These are phyloP conservation scores for Macrolepiota dolichaula DNA, from an alignment of 768 basidiomycete species.

Conservation along the genomic window DNA sequence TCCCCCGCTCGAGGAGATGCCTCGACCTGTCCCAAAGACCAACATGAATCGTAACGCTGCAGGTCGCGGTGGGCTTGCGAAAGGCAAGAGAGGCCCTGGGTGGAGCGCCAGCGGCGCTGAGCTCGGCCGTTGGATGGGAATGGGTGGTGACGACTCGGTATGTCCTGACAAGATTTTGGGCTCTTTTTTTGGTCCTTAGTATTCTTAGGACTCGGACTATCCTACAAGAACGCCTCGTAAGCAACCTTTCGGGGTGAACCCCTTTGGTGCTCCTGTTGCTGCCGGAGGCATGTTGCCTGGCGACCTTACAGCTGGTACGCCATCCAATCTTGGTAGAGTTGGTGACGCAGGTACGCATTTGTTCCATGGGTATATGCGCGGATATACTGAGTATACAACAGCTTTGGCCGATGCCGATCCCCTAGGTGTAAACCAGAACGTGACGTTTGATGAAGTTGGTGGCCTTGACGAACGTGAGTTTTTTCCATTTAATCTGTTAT, in stretches of 20 bases:
- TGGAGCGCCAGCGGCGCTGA: slow-evolving; percentile 83
- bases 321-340: slow-evolving; percentile 83
- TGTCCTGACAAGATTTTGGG: slow-evolving; percentile 16
- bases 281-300: slow-evolving; percentile 55
- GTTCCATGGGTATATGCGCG: slow-evolving; percentile 14
- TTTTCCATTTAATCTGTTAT: background rate
- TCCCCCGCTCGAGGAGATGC: slow-evolving; percentile 73
- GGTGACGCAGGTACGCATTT: slow-evolving; percentile 62
- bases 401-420: slow-evolving; percentile 95
- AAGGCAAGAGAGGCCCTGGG: slow-evolving; percentile 47
- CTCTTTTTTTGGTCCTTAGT: slow-evolving; percentile 4
- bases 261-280: slow-evolving; percentile 49
- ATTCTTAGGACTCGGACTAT: slow-evolving; percentile 66
- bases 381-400: slow-evolving; percentile 24
- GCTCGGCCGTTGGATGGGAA: slow-evolving; percentile 74
- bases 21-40: slow-evolving; percentile 39
- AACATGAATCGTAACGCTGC: slow-evolving; percentile 28
- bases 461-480: slow-evolving; percentile 88
- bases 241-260: slow-evolving; percentile 47
- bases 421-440: slow-evolving; percentile 86
- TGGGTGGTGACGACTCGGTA: slow-evolving; percentile 69
- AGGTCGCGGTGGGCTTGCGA: slow-evolving; percentile 28
- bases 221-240: slow-evolving; percentile 67
- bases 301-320: slow-evolving; percentile 72
- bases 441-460: slow-evolving; percentile 96